These are phyloP conservation scores for Xylaria sp. DNA, from an alignment of 2,329 filamentous ascomycete genomes.

Conservation along the genomic window DNA sequence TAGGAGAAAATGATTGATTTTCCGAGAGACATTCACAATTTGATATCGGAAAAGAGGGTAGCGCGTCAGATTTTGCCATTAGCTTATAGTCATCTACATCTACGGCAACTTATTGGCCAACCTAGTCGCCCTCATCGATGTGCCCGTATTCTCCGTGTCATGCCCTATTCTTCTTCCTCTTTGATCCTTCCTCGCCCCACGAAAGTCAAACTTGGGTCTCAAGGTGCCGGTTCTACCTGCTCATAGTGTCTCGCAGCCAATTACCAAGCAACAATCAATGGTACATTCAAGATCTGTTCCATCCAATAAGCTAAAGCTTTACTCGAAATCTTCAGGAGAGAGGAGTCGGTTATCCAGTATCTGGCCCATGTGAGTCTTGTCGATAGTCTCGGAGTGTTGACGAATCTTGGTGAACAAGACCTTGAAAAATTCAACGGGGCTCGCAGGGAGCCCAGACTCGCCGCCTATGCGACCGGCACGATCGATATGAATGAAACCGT, in stretches of 20 bases:
- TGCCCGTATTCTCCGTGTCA: neutral
- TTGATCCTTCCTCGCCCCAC: neutral
- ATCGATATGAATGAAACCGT: slow-evolving; percentile 49
- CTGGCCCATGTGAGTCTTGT: slow-evolving; percentile 55
- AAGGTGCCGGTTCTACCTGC: neutral
- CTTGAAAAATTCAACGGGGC: slow-evolving; percentile 31
- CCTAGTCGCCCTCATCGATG: neutral
- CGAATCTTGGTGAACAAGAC: slow-evolving; percentile 27
- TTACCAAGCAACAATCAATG: neutral
- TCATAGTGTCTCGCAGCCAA: neutral
- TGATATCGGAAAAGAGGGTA: neutral
- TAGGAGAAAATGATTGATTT: neutral
- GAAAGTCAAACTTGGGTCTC: neutral
- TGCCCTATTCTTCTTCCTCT: too few species aligned
- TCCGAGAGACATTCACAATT: neutral
- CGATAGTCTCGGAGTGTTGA: slow-evolving; percentile 45
- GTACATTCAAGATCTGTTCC: neutral
- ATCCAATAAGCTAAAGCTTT: neutral
- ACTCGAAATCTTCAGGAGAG: slow-evolving; percentile 32
- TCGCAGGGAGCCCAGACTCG: slow-evolving; percentile 20
- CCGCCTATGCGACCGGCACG: slow-evolving; percentile 48
- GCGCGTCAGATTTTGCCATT: neutral
- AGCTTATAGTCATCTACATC: neutral
- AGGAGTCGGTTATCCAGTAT: slow-evolving; percentile 49
- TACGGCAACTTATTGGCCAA: neutral